These are phyloP conservation scores for Hemileia vastatrix DNA, from an alignment of 1,284 basidiomycete species.

Conservation along the genomic window DNA sequence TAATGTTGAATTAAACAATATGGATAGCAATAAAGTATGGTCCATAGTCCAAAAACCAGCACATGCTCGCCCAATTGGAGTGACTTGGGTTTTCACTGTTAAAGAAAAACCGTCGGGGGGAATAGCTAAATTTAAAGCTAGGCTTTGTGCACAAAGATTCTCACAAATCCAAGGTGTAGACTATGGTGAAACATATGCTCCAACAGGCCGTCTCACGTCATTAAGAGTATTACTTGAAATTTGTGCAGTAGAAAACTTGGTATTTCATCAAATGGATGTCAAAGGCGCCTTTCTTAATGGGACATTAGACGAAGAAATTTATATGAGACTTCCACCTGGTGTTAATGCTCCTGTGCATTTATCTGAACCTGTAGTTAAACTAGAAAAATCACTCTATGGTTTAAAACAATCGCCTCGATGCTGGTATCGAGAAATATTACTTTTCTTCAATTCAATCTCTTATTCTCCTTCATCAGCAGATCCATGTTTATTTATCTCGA, in stretches of 20 bases:
- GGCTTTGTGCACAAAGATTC: neutral
- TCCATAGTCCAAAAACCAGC: neutral
- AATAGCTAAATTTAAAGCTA: neutral
- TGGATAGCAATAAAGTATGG: neutral
- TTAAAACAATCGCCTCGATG: conserved; percentile 4
- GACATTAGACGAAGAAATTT: too few species aligned
- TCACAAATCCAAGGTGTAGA: neutral
- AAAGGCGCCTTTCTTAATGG: too few species aligned
- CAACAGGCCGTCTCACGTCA: neutral
- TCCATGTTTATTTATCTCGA: conserved; percentile 5
- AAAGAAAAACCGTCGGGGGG: neutral
- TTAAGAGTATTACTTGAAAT: neutral
- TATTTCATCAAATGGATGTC: too few species aligned
- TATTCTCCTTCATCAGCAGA: neutral
- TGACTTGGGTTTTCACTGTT: conserved; percentile 1
- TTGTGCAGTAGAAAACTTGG: too few species aligned
- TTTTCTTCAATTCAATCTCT: conserved; percentile 1
- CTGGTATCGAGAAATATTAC: neutral
- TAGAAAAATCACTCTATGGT: neutral
- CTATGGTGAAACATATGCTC: neutral
- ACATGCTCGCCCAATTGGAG: neutral
- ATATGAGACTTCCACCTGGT: neutral
- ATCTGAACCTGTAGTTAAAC: neutral
- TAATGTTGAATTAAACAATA: neutral
- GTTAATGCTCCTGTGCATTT: neutral